phyloP scores from a whole-genome alignment of 2,329 filamentous ascomycete genomes.

The Tricladium varicosporioides region DNA sequence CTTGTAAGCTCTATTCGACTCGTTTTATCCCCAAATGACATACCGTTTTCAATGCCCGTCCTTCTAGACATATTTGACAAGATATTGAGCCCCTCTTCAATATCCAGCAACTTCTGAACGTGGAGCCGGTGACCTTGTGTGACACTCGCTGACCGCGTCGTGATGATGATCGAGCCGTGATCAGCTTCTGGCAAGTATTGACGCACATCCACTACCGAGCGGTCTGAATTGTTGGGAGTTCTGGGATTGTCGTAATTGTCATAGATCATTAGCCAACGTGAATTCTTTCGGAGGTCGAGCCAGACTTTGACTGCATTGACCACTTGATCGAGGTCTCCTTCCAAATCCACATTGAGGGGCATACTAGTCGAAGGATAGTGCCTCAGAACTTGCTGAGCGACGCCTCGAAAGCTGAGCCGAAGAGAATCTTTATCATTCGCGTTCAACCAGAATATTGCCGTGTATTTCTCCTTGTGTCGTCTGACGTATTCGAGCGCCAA shows the following conservation, averaged over 20 bases:
- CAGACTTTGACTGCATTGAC: constrained; percentile 9
- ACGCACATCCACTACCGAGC: constrained; percentile 8
- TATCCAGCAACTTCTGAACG: constrained; percentile 4
- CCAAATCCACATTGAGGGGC: constrained; percentile 14
- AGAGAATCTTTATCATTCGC: constrained; percentile 37
- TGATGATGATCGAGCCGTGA: constrained; percentile 12
- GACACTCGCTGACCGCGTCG: constrained; percentile 2
- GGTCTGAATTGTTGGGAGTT: constrained; percentile 9
- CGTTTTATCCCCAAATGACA: constrained; percentile 1
- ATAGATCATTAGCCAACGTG: no score
- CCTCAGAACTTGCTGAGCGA: constrained; percentile 32
- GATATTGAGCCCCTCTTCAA: constrained; percentile 13
- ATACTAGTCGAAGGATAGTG: constrained; percentile 27
- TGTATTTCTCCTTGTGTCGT: constrained; percentile 35
- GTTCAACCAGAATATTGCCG: constrained; percentile 44
- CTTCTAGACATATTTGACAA: constrained; percentile 12
- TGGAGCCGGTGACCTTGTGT: constrained; percentile 6
- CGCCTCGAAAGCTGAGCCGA: constrained; percentile 35
- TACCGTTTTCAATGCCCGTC: constrained; percentile 5
- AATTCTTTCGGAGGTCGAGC: constrained; percentile 22
- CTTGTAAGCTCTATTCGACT: constrained; percentile 3
- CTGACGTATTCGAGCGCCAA: constrained; percentile 37
- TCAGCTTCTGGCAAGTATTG: constrained; percentile 10
- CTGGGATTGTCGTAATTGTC: constrained; percentile 33
- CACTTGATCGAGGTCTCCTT: constrained; percentile 7